Percentiles rank a stretch among this genome's conserved stretches.
Evolutionary conservation across 2,329 filamentous ascomycete species (phyloP).

Genomic region (Lecanosticta acicola): DNA sequence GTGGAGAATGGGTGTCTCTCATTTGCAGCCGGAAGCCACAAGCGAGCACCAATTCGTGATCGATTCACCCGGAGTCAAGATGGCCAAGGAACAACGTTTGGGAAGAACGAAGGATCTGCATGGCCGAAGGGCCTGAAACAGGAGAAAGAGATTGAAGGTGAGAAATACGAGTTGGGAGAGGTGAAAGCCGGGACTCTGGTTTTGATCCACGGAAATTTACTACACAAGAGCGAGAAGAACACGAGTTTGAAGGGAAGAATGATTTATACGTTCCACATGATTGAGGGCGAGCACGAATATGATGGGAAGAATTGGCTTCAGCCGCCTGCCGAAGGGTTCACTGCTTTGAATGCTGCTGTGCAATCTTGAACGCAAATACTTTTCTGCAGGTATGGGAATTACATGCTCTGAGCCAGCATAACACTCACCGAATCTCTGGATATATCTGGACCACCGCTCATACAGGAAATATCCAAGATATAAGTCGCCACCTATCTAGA

Average conservation of each 20-base stretch:
- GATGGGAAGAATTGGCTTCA: conserved; percentile 92
- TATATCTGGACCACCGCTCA: too few species aligned
- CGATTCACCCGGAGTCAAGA: conserved; percentile 64
- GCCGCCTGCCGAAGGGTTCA: conserved; percentile 70
- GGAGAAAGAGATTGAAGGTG: conserved; percentile 32
- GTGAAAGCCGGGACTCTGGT: conserved; percentile 88
- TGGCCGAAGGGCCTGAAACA: conserved; percentile 41
- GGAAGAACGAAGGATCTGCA: conserved; percentile 54
- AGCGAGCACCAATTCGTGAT: conserved; percentile 61
- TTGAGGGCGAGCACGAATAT: conserved; percentile 75
- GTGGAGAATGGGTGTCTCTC: conserved; percentile 80
- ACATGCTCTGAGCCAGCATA: too few species aligned
- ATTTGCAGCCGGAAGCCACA: conserved; percentile 78
- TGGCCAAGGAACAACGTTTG: conserved; percentile 53
- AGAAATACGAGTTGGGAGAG: conserved; percentile 70
- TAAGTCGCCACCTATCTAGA: too few species aligned
- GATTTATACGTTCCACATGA: conserved; percentile 97
- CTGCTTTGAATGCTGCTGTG: conserved; percentile 25
- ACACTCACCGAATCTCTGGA: too few species aligned
- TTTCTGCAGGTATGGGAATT: too few species aligned
- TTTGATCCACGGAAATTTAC: conserved; percentile 87
- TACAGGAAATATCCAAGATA: too few species aligned
- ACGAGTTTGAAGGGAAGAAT: conserved; percentile 77
- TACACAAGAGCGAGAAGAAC: conserved; percentile 97
- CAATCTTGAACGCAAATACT: too few species aligned